Evolutionary conservation across 2,329 filamentous ascomycete genomes (phyloP).

Genomic region (Microthyrium microscopicum): DNA sequence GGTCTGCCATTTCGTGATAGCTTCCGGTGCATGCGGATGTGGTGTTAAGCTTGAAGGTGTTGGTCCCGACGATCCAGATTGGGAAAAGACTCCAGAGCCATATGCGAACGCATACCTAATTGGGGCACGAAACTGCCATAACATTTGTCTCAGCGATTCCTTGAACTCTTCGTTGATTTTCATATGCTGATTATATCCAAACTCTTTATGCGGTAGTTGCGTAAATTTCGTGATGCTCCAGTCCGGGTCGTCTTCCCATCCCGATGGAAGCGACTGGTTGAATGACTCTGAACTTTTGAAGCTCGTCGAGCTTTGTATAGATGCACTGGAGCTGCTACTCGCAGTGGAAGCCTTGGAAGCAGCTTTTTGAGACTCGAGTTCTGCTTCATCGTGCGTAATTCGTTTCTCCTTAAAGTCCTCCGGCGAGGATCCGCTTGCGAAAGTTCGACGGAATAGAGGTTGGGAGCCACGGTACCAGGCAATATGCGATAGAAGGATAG

Average conservation of each 20-base stretch:
- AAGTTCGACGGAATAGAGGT: neutral
- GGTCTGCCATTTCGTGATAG: slow-evolving; percentile 70
- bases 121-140: slow-evolving; percentile 83
- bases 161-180: slow-evolving; percentile 92
- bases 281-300: no score
- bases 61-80: slow-evolving; percentile 36
- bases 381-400: neutral
- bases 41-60: slow-evolving; percentile 41
- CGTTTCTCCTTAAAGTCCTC: neutral
- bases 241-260: slow-evolving; percentile 64
- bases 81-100: slow-evolving; percentile 88
- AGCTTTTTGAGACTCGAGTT: neutral
- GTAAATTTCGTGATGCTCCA: slow-evolving; percentile 58
- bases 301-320: no score
- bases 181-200: slow-evolving; percentile 94
- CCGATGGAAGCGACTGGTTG: slow-evolving; percentile 6
- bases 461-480: no score
- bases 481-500: no score
- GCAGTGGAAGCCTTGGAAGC: slow-evolving; percentile 1
- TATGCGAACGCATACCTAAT: slow-evolving; percentile 97
- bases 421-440: neutral
- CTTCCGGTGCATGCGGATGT: slow-evolving; percentile 67
- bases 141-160: slow-evolving; percentile 67
- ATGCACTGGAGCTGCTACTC: no score
- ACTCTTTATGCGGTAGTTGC: slow-evolving; percentile 60